Evolutionary conservation across 2,329 filamentous ascomycete genomes (phyloP), one percentile per base, ranked within the genome.

Genomic region (Colletotrichum lentis): DNA sequence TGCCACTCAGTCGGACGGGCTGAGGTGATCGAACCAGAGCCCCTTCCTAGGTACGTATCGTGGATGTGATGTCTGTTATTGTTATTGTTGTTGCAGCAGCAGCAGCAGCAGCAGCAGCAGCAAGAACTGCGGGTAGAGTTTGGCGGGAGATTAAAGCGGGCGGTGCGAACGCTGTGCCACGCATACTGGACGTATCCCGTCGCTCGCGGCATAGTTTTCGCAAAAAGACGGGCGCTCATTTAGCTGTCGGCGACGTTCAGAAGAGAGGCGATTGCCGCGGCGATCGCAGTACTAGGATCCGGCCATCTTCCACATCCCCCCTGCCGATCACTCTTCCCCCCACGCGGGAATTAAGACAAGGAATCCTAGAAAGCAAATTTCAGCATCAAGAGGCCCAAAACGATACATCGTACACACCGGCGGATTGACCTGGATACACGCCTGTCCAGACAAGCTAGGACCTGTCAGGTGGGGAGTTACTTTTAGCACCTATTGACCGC

Each of bases 341-440:
- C 64, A 54, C 64, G 64, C 59, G 61, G 31, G 54, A 57, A 5
- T 31, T 64, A 53, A 49, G 53, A 54, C 54, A 59, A 54, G 39
- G 46, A 31, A 35, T 18, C 60, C 31, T 58, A 22, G 43, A 54
- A 53, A 58, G 41, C 22, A 64, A 35, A 58, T 58, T 24, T 59
- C 31, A 27, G 50, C 27, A 50, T 22, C 47, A 27, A 58, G 46
- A 53, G 41, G 27, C 35, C 27, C 44, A 49, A 41, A n/a, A 35
- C 31, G 24, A 27, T 3, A 2, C 24, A 24, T 24, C 24, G 24
- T 11, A 31, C 41, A 46, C 5, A 22, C 39, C 44, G 27, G 47
- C 18, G 53, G 14, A 31, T 39, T 47, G 39, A 41, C 11, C 60
- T 53, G 7, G 31, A 63, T 54, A 16, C 43, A 35, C 46, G 64